Percentiles rank a stretch among this genome's conserved stretches.
Conservation (phyloP, 1,284 basidiomycete genomes). For the Austroboletus novae-zelandiae region DNA sequence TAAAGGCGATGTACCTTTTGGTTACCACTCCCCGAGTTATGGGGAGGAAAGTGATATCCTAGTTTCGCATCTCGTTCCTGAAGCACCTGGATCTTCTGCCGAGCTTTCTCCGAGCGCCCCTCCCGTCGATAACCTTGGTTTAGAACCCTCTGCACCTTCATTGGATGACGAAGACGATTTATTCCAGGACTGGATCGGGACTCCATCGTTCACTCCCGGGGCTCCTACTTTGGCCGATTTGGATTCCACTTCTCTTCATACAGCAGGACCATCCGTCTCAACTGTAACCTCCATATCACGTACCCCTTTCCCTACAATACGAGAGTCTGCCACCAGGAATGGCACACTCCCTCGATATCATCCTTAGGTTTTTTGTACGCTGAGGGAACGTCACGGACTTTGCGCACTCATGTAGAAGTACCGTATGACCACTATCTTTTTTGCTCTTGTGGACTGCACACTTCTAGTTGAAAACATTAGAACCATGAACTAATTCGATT, state of each 20-base stretch:
- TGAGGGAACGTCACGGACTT: constrained; percentile 9
- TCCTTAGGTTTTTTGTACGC: constrained; percentile 20
- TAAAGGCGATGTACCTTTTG: constrained; percentile 40
- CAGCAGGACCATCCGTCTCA: not conserved
- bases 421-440: constrained; percentile 27
- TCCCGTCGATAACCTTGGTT: constrained; percentile 21
- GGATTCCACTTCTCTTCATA: not conserved
- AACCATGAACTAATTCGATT: not conserved
- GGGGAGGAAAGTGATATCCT: constrained; percentile 34
- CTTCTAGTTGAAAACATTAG: not conserved
- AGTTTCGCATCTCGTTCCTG: constrained; percentile 30
- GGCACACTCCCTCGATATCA: constrained; percentile 27
- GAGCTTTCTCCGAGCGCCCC: constrained; percentile 35
- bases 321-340: constrained; percentile 9
- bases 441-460: constrained; percentile 4
- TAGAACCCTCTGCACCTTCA: constrained; percentile 37
- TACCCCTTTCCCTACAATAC: not conserved
- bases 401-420: constrained; percentile 21
- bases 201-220: constrained; percentile 5
- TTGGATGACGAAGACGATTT: constrained; percentile 30
- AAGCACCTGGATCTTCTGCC: constrained; percentile 46
- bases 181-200: constrained; percentile 22
- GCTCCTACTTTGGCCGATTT: not conserved
- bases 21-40: constrained; percentile 40
- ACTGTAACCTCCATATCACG: not conserved